These are phyloP conservation scores for Monoraphidium neglectum DNA, from an alignment of 139 green algal genomes.

Conservation along the genomic window DNA sequence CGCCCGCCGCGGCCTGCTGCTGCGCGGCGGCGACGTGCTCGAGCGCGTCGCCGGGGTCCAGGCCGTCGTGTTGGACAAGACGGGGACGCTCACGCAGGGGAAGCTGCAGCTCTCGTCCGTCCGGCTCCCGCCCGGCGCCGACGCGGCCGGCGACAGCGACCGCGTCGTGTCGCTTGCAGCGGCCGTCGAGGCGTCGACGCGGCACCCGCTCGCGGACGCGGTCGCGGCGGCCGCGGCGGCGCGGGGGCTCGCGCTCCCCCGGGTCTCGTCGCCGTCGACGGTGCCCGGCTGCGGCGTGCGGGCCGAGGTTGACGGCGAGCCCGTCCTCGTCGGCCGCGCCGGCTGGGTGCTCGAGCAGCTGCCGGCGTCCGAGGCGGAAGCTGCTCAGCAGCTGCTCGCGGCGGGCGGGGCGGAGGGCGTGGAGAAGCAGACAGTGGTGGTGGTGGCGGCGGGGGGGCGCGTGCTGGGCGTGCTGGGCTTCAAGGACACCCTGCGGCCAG, in stretches of 20 bases:
- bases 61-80: constrained; percentile 90
- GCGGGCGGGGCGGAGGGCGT: not conserved
- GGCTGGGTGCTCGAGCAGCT: constrained; percentile 69
- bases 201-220: constrained; percentile 86
- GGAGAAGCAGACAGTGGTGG: constrained; percentile 14
- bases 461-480: constrained; percentile 69
- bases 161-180: constrained; percentile 53
- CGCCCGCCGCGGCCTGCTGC: constrained; percentile 82
- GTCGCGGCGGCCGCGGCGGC: constrained; percentile 58
- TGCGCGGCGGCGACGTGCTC: constrained; percentile 89
- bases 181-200: constrained; percentile 72
- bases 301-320: constrained; percentile 47
- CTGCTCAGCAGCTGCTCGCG: not conserved
- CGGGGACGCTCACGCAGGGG: constrained; percentile 92
- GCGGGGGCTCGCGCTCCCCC: constrained; percentile 35
- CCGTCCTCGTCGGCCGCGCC: constrained; percentile 69
- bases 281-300: constrained; percentile 64
- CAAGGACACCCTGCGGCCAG: constrained; percentile 68
- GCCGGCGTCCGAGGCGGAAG: not conserved
- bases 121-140: constrained; percentile 46
- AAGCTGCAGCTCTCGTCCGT: constrained; percentile 6
- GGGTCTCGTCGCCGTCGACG: constrained; percentile 42
- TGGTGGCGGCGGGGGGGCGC: constrained; percentile 46
- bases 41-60: constrained; percentile 77
- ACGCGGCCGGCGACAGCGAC: constrained; percentile 15